Evolutionary conservation across 2,329 filamentous ascomycete genomes (phyloP).

Genomic region (Nigrograna mackinnonii): DNA sequence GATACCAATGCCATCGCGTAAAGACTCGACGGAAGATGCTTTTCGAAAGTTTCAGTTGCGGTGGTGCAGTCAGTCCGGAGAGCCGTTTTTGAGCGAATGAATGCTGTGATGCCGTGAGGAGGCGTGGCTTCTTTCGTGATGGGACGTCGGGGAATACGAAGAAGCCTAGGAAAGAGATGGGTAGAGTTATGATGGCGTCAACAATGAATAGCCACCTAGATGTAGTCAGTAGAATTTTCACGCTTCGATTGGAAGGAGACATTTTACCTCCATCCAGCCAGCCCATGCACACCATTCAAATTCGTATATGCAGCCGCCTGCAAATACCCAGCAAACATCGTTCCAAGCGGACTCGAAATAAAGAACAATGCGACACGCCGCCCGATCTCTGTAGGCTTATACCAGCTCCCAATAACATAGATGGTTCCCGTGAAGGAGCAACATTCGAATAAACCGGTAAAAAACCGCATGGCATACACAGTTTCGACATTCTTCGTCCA

Average conservation of each 20-base stretch:
- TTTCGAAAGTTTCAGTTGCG: slow-evolving; percentile 33
- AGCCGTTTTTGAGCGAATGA: slow-evolving; percentile 18
- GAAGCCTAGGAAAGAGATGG: slow-evolving; percentile 45
- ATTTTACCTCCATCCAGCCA: slow-evolving; percentile 18
- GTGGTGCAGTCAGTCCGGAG: slow-evolving; percentile 27
- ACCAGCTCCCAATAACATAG: slow-evolving; percentile 45
- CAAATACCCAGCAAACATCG: slow-evolving; percentile 30
- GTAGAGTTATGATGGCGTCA: slow-evolving; percentile 40
- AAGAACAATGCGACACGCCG: slow-evolving; percentile 24
- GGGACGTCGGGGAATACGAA: slow-evolving; percentile 29
- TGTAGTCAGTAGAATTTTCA: too few species aligned
- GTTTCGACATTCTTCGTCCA: slow-evolving; percentile 15
- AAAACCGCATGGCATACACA: slow-evolving; percentile 38
- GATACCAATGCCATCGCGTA: slow-evolving; percentile 45
- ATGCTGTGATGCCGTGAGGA: slow-evolving; percentile 28
- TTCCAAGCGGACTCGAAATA: slow-evolving; percentile 20
- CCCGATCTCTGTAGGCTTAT: slow-evolving; percentile 32
- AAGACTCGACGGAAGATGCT: slow-evolving; percentile 44
- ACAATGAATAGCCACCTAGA: slow-evolving; percentile 23
- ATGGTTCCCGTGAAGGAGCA: slow-evolving; percentile 40
- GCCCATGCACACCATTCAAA: slow-evolving; percentile 17
- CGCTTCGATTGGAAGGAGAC: too few species aligned
- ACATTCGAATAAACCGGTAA: slow-evolving; percentile 35
- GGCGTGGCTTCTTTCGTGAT: slow-evolving; percentile 36
- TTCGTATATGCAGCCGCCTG: slow-evolving; percentile 27